phyloP scores from a whole-genome alignment of 768 basidiomycete genomes.

The Vararia minispora region DNA sequence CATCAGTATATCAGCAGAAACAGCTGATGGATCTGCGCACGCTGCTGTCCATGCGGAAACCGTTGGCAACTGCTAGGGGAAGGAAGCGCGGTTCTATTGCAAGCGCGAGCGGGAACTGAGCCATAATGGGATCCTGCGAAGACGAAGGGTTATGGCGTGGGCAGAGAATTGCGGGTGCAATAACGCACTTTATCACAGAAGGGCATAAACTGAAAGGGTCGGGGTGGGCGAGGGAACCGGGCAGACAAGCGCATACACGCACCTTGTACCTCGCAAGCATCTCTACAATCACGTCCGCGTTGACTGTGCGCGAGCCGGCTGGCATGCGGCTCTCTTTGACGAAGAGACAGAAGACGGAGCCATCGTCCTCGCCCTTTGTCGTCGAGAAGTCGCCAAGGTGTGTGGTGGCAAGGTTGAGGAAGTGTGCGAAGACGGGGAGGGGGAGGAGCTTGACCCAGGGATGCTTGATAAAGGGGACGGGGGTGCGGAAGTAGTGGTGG shows the following conservation, averaged over 20 bases:
- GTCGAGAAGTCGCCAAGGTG: conserved; percentile 56
- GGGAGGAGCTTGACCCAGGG: conserved; percentile 61
- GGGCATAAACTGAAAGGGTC: conserved; percentile 52
- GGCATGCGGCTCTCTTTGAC: conserved; percentile 61
- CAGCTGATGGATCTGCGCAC: conserved; percentile 24
- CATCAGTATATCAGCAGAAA: not conserved
- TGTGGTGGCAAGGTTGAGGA: conserved; percentile 46
- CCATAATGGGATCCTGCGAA: conserved; percentile 66
- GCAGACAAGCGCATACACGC: conserved; percentile 18
- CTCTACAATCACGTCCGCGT: conserved; percentile 54
- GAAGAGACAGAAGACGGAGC: conserved; percentile 49
- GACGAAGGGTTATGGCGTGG: not conserved
- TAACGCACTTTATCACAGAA: conserved; percentile 53
- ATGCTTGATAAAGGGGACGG: conserved; percentile 64
- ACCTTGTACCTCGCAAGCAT: conserved; percentile 66
- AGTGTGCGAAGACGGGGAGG: conserved; percentile 49
- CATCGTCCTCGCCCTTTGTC: conserved; percentile 69
- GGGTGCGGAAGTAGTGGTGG: conserved; percentile 69
- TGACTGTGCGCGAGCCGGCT: conserved; percentile 43
- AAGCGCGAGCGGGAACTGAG: conserved; percentile 63
- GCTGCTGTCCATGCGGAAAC: conserved; percentile 71
- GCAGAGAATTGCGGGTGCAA: not conserved
- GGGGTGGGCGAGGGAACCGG: not conserved
- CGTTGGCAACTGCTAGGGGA: conserved; percentile 60
- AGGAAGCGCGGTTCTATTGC: conserved; percentile 69